These are phyloP conservation scores for Trichoderma sp. DNA, from an alignment of 2,329 filamentous ascomycete species.

Conservation along the genomic window DNA sequence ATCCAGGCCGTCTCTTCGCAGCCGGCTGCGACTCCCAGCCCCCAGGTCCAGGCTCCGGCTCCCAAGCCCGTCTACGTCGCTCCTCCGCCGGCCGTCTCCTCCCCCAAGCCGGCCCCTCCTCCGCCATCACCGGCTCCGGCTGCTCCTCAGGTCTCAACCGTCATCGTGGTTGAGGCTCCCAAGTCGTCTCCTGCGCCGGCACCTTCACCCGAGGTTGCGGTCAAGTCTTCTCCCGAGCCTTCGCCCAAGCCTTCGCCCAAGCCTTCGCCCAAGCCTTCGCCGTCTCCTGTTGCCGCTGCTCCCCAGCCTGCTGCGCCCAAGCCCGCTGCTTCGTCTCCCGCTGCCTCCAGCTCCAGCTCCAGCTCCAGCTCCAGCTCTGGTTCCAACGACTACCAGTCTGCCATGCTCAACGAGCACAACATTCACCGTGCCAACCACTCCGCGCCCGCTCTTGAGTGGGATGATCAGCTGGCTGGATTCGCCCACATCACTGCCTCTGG, in stretches of 20 bases:
- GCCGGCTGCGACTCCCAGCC: slow-evolving; percentile 19
- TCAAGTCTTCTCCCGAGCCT: neutral
- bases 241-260: neutral
- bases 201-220: neutral
- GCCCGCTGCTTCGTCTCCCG: neutral
- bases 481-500: slow-evolving; percentile 64
- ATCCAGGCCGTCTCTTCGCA: slow-evolving; percentile 28
- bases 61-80: neutral
- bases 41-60: slow-evolving; percentile 19
- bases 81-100: slow-evolving; percentile 3
- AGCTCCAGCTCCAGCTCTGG: slow-evolving; percentile 19
- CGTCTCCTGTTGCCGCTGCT: neutral
- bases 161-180: neutral
- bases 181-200: slow-evolving; percentile 1
- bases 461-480: slow-evolving; percentile 61
- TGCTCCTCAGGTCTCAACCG: neutral
- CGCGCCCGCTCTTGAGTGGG: slow-evolving; percentile 65
- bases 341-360: slow-evolving; percentile 32
- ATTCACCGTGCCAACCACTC: slow-evolving; percentile 82
- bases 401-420: slow-evolving; percentile 76
- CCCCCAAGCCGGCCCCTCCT: neutral
- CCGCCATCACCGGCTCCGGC: neutral
- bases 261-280: slow-evolving; percentile 13
- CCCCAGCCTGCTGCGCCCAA: neutral
- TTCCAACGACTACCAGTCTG: slow-evolving; percentile 37